phyloP scores from a whole-genome alignment of 73 alveolate genomes.

The Tetrahymena borealis region DNA sequence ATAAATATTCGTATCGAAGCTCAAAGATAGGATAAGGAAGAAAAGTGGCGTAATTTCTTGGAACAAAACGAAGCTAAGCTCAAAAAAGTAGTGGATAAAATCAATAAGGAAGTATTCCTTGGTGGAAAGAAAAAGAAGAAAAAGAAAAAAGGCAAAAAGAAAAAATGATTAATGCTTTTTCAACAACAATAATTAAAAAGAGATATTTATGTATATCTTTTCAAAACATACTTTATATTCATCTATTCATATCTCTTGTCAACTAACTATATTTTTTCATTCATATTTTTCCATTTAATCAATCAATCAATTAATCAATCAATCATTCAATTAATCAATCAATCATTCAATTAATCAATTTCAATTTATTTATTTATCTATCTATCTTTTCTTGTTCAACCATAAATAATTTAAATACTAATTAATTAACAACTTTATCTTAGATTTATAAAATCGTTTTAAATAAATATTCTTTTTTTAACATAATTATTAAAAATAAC shows the following conservation, averaged over 20 bases:
- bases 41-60: not conserved
- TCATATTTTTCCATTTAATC: not conserved
- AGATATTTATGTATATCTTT: too few relatives aligned
- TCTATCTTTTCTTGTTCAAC: too few relatives aligned
- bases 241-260: too few relatives aligned
- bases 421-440: too few relatives aligned
- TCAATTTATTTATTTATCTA: too few relatives aligned
- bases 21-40: not conserved
- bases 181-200: too few relatives aligned
- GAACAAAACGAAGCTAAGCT: not conserved
- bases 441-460: too few relatives aligned
- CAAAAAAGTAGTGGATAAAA: not conserved
- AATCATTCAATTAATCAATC: not conserved
- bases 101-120: not conserved
- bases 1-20: not conserved
- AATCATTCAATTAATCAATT: not conserved
- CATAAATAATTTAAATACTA: too few relatives aligned
- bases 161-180: not conserved
- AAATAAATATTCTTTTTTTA: too few relatives aligned
- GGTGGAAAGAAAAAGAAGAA: not conserved
- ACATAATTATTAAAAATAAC: too few relatives aligned
- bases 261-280: not conserved
- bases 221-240: too few relatives aligned
- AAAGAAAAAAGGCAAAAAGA: not conserved
- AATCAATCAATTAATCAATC: not conserved